A percentile compares a stretch with the other conserved stretches of the same genome.
Evolutionary conservation across 768 basidiomycete species (phyloP).

Genomic region (Fomitopsis pulvina): DNA sequence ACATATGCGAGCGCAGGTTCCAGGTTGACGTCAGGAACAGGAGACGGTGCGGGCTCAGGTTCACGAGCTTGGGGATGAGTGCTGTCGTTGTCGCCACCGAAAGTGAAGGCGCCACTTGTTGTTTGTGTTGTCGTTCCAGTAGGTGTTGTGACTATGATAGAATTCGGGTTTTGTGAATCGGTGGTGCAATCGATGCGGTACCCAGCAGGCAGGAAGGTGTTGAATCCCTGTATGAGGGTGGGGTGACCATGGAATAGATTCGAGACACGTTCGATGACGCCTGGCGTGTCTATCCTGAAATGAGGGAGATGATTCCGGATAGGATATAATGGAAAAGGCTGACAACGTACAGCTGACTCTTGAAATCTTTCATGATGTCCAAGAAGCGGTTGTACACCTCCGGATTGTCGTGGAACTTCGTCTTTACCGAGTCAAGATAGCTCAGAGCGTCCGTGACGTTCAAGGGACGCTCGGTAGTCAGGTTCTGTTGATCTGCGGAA

Average conservation of each 20-base stretch:
- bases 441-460: conserved; percentile 58
- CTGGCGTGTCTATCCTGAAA: conserved; percentile 97
- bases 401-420: conserved; percentile 50
- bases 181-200: conserved; percentile 84
- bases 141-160: conserved; percentile 76
- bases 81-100: conserved; percentile 3
- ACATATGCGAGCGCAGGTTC: conserved; percentile 91
- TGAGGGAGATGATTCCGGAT: too few species aligned
- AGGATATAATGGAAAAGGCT: background rate
- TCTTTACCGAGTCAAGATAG: conserved; percentile 60
- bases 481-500: background rate
- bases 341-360: conserved; percentile 47
- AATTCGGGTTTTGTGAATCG: conserved; percentile 54
- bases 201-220: conserved; percentile 91
- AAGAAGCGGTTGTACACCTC: conserved; percentile 59
- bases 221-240: conserved; percentile 92
- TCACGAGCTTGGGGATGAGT: conserved; percentile 3
- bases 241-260: conserved; percentile 89
- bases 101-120: conserved; percentile 17
- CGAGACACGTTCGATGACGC: conserved; percentile 93
- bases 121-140: conserved; percentile 43
- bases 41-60: background rate
- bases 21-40: conserved; percentile 26
- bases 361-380: conserved; percentile 75
- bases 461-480: conserved; percentile 34